These are phyloP conservation scores for Candida sakaeoensis DNA, from an alignment of 805 yeast species.

Conservation along the genomic window DNA sequence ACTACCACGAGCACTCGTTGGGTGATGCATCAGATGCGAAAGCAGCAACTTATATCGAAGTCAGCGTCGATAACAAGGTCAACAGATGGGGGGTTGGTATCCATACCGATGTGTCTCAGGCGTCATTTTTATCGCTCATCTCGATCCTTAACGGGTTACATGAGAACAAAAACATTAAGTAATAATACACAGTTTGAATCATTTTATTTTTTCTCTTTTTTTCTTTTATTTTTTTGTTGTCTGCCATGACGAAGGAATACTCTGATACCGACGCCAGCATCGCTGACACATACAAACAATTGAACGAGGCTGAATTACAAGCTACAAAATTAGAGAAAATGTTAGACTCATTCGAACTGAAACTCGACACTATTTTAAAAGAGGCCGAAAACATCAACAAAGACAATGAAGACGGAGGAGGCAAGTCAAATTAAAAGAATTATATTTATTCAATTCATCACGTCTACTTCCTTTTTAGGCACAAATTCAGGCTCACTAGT, in stretches of 20 bases:
- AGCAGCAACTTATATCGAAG: conserved; percentile 72
- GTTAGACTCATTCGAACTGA: conserved; percentile 62
- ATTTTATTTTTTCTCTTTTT: not conserved
- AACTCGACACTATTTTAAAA: conserved; percentile 53
- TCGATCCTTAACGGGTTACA: conserved; percentile 56
- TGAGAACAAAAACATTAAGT: conserved; percentile 9
- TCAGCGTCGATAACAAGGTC: conserved; percentile 29
- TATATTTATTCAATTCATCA: not conserved
- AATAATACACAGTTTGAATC: not conserved
- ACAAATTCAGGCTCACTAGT: conserved; percentile 54
- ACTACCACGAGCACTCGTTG: conserved; percentile 76
- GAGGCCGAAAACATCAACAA: conserved; percentile 40
- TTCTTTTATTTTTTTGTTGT: too few species aligned
- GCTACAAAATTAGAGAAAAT: conserved; percentile 62
- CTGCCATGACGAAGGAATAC: conserved; percentile 4
- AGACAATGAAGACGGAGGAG: not conserved
- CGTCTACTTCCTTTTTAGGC: conserved; percentile 14
- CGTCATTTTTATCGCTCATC: conserved; percentile 67
- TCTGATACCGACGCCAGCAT: conserved; percentile 26
- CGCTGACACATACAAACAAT: conserved; percentile 55
- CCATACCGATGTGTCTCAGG: conserved; percentile 84
- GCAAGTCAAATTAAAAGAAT: not conserved
- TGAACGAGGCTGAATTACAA: conserved; percentile 62
- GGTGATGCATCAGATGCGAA: conserved; percentile 67
- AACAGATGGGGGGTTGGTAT: conserved; percentile 87